Conservation (phyloP, 306 rosid genomes). For the Ammopiptanthus mongolicus region DNA sequence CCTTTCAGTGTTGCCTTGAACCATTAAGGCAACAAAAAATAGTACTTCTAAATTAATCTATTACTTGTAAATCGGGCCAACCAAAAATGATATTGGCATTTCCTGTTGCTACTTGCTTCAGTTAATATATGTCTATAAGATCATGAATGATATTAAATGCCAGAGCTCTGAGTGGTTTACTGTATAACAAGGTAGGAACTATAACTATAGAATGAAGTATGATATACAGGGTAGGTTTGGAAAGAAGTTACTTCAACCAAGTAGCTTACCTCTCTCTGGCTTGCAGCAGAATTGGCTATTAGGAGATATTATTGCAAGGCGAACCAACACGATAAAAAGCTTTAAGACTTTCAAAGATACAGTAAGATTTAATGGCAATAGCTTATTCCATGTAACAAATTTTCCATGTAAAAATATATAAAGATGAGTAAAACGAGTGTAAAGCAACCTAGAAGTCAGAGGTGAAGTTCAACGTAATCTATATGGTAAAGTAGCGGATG, state of each 20-base stretch:
- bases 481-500: background rate
- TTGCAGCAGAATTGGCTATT: background rate
- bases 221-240: background rate
- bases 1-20: background rate
- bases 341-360: background rate
- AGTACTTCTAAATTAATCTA: background rate
- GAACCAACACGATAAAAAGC: background rate
- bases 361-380: background rate
- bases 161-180: background rate
- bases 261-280: background rate
- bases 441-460: background rate
- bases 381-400: background rate
- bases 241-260: background rate
- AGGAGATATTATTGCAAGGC: background rate
- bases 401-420: background rate
- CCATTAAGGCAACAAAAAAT: background rate
- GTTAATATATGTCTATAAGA: background rate
- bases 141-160: background rate
- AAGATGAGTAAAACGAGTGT: background rate
- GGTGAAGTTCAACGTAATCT: background rate
- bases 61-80: background rate
- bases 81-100: background rate
- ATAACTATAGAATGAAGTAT: background rate
- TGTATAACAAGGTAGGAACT: background rate
- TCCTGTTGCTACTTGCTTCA: background rate